Conservation (phyloP, 257 asterid species). For the Catharanthus roseus region DNA sequence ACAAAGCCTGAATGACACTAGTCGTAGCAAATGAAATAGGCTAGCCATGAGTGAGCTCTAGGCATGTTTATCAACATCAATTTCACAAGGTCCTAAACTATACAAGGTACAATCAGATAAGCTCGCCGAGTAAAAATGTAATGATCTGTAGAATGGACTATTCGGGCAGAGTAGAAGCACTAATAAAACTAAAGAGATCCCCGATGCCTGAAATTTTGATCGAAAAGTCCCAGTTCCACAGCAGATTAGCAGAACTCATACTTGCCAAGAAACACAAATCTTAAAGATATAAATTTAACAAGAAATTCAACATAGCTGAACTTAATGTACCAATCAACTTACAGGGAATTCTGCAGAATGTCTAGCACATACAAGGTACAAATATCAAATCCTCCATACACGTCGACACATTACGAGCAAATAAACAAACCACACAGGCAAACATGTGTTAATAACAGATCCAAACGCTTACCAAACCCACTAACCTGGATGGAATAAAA, state of each 20-base stretch:
- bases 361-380: neutral
- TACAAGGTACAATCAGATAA: neutral
- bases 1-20: neutral
- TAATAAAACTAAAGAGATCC: neutral
- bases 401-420: neutral
- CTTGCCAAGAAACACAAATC: neutral
- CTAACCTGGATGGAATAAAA: neutral
- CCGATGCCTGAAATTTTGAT: neutral
- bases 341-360: neutral
- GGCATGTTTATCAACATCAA: neutral
- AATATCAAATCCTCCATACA: neutral
- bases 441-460: neutral
- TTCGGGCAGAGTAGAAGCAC: neutral
- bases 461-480: neutral
- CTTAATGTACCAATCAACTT: neutral
- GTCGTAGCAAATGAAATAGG: neutral
- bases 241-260: neutral
- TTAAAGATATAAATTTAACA: neutral
- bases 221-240: neutral
- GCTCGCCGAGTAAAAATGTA: neutral
- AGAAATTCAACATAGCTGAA: neutral
- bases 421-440: neutral
- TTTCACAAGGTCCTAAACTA: neutral
- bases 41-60: neutral
- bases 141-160: neutral